Evolutionary conservation across 2,329 filamentous ascomycete species (phyloP).

Genomic region (Alternaria brassicae): DNA sequence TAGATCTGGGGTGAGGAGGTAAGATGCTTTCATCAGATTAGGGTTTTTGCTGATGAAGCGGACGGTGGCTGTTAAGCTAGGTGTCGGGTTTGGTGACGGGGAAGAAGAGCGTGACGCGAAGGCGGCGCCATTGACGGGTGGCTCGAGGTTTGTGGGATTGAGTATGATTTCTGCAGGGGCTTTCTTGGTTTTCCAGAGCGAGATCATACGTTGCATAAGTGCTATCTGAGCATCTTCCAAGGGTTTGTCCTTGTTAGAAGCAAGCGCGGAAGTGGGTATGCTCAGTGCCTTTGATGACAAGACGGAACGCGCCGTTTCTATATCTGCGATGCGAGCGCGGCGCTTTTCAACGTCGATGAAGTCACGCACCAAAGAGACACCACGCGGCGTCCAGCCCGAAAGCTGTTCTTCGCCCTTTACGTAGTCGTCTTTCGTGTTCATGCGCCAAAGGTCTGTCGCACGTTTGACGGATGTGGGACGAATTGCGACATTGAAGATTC

Average conservation of each 20-base stretch:
- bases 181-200: conserved; percentile 65
- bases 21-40: conserved; percentile 79
- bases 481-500: conserved; percentile 85
- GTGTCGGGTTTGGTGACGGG: conserved; percentile 53
- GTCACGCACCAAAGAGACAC: conserved; percentile 89
- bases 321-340: conserved; percentile 75
- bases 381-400: conserved; percentile 83
- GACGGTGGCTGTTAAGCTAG: conserved; percentile 76
- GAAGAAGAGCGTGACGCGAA: conserved; percentile 51
- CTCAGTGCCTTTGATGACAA: conserved; percentile 61
- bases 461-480: conserved; percentile 89
- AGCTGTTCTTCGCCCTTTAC: conserved; percentile 94
- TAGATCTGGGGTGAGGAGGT: conserved; percentile 83
- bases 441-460: conserved; percentile 91
- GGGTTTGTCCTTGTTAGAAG: conserved; percentile 18
- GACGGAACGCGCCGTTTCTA: conserved; percentile 75
- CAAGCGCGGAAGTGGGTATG: conserved; percentile 23
- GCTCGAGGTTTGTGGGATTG: conserved; percentile 64
- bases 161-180: conserved; percentile 56
- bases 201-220: conserved; percentile 63
- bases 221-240: conserved; percentile 48
- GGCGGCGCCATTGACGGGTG: conserved; percentile 68
- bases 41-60: conserved; percentile 79
- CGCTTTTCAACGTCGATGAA: conserved; percentile 79
- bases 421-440: conserved; percentile 94